A percentile compares a stretch with the other conserved stretches of the same genome.
Evolutionary conservation across 345 rosid species (phyloP).

Genomic region (Laguncularia racemosa): DNA sequence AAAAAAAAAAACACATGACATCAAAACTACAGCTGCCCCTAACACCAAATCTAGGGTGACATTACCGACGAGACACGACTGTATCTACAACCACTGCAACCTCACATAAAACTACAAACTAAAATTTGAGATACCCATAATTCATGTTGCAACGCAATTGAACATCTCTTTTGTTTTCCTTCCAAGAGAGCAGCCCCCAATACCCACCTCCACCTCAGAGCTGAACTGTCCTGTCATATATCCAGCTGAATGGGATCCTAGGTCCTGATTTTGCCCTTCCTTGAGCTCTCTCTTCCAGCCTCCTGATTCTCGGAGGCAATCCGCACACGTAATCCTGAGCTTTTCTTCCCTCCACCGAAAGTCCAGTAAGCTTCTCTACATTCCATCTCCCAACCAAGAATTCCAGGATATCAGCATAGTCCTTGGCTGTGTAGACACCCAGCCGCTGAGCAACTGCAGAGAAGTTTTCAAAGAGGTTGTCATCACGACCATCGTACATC

Average conservation of each 20-base stretch:
- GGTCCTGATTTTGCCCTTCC: conserved; percentile 58
- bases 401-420: conserved; percentile 83
- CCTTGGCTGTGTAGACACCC: conserved; percentile 78
- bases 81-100: conserved; percentile 32
- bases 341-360: conserved; percentile 65
- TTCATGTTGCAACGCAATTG: not conserved
- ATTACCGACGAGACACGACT: conserved; percentile 33
- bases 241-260: conserved; percentile 74
- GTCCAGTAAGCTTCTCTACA: conserved; percentile 49
- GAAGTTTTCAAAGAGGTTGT: conserved; percentile 71
- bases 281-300: conserved; percentile 82
- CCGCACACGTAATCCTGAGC: conserved; percentile 87
- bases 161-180: not conserved
- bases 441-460: conserved; percentile 90
- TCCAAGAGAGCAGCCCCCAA: not conserved
- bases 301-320: conserved; percentile 61
- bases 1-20: conserved; percentile 14
- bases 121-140: not conserved
- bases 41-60: conserved; percentile 23
- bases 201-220: conserved; percentile 23
- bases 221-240: conserved; percentile 58
- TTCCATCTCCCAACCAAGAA: conserved; percentile 84
- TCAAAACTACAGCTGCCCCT: conserved; percentile 31
- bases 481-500: conserved; percentile 78
- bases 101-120: conserved; percentile 8